Evolutionary conservation across 176 grass and related monocot genomes (phyloP).

Genomic region (Zizania latifolia): DNA sequence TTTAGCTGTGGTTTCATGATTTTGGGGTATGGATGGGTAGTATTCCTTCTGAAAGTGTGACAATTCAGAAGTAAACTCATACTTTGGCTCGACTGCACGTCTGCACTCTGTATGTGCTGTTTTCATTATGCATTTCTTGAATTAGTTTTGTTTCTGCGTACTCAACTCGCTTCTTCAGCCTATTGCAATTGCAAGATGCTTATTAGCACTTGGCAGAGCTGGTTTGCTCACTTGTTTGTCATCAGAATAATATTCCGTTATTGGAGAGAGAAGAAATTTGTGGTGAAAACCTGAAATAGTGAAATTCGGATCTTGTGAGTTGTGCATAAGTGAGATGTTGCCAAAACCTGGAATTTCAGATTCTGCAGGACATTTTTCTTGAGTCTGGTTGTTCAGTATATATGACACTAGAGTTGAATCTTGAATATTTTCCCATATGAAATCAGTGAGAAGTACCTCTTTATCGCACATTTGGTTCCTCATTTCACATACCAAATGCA

Average conservation of each 20-base stretch:
- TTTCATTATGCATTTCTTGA: neutral
- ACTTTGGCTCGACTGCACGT: neutral
- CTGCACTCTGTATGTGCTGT: neutral
- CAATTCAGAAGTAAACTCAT: constrained; percentile 4
- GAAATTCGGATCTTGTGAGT: neutral
- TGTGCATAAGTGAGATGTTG: neutral
- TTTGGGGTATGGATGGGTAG: neutral
- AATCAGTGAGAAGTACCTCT: neutral
- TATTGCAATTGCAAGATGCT: neutral
- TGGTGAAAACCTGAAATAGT: neutral
- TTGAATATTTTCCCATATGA: neutral
- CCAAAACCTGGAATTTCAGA: neutral
- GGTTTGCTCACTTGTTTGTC: neutral
- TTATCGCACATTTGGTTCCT: neutral
- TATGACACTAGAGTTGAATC: neutral
- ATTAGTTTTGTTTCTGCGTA: neutral
- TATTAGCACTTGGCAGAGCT: neutral
- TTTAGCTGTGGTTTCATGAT: neutral
- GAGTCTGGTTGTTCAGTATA: neutral
- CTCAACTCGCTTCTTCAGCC: neutral
- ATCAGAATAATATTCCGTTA: neutral
- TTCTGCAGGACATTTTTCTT: neutral
- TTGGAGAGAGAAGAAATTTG: neutral
- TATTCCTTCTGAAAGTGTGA: neutral
- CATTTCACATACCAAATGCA: constrained; percentile 25